Conservation (phyloP, 2,329 filamentous ascomycete species). For the Aspergillus sp. region DNA sequence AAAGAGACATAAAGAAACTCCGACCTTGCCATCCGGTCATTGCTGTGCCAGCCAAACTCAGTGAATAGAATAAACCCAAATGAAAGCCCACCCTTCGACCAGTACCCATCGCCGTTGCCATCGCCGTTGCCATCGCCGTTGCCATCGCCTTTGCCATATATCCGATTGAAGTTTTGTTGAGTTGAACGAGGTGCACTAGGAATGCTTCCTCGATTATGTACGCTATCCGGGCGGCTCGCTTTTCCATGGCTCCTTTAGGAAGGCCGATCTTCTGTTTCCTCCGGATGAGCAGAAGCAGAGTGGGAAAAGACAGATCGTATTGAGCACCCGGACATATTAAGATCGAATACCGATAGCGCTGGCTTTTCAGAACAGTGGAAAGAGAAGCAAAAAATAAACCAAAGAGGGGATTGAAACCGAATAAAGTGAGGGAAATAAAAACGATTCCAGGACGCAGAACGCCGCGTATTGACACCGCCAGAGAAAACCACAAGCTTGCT, state of each 20-base stretch:
- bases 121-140: background rate
- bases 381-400: conserved; percentile 2
- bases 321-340: conserved; percentile 11
- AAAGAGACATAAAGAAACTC: conserved; percentile 1
- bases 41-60: conserved; percentile 1
- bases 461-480: no score
- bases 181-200: no score
- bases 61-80: background rate
- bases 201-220: no score
- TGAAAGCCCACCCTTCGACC: conserved; percentile 6
- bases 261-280: background rate
- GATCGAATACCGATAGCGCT: conserved; percentile 4
- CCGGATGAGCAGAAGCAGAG: background rate
- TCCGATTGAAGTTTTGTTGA: no score
- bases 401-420: conserved; percentile 3
- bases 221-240: no score
- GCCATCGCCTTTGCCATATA: background rate
- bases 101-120: conserved; percentile 6
- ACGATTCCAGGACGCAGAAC: background rate
- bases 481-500: background rate
- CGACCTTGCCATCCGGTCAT: conserved; percentile 8
- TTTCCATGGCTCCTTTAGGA: no score
- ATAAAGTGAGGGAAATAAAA: background rate
- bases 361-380: conserved; percentile 5
- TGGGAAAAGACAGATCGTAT: background rate